Evolutionary conservation across 2,329 filamentous ascomycete genomes (phyloP).

Genomic region (Iodosphaeria phyllophila): DNA sequence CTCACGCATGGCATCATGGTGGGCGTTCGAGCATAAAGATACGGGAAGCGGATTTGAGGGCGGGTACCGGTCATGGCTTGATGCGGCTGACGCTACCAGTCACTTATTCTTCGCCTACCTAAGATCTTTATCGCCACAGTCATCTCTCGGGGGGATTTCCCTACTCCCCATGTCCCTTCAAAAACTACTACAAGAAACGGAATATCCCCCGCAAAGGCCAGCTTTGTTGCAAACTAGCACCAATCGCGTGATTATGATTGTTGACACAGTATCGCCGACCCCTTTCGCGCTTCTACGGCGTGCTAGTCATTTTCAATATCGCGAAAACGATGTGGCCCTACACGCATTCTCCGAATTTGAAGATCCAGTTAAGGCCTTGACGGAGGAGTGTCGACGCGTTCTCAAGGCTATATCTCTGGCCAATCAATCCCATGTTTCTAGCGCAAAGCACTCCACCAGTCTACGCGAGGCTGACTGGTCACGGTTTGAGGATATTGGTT

Average conservation of each 20-base stretch:
- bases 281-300: conserved; percentile 80
- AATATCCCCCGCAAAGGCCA: conserved; percentile 75
- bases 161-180: conserved; percentile 79
- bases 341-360: conserved; percentile 76
- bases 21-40: conserved; percentile 88
- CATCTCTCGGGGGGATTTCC: conserved; percentile 60
- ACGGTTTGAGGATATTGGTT: conserved; percentile 87
- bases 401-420: conserved; percentile 72
- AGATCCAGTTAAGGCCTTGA: conserved; percentile 72
- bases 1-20: conserved; percentile 92
- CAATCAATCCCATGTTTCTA: conserved; percentile 67
- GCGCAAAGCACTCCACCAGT: conserved; percentile 50
- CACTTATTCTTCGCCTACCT: conserved; percentile 98
- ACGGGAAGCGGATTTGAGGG: conserved; percentile 83
- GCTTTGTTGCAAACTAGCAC: conserved; percentile 61
- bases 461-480: conserved; percentile 86
- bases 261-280: conserved; percentile 84
- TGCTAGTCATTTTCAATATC: conserved; percentile 88
- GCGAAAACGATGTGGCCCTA: conserved; percentile 70
- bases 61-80: conserved; percentile 80
- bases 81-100: conserved; percentile 85
- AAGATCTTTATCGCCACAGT: conserved; percentile 71
- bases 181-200: conserved; percentile 75
- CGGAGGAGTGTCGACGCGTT: conserved; percentile 85
- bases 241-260: conserved; percentile 89